Conservation (phyloP, 2,329 filamentous ascomycete genomes). For the Talaromyces amestolkiae region DNA sequence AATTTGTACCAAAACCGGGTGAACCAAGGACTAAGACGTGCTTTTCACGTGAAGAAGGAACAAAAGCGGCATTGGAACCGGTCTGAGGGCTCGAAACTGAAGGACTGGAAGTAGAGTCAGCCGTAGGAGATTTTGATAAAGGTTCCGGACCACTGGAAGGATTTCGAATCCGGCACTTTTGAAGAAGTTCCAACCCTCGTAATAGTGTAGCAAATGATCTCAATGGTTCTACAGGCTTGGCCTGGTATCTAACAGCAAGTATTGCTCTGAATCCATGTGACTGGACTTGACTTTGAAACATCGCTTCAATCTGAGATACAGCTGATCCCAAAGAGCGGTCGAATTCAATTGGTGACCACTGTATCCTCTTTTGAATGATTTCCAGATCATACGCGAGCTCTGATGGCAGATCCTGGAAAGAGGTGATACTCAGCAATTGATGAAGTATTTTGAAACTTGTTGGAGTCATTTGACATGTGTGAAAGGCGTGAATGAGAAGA, state of each 20-base stretch:
- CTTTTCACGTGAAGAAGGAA: not conserved
- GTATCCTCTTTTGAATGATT: not conserved
- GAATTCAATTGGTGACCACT: not conserved
- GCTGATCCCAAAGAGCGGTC: not conserved
- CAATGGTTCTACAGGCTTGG: not conserved
- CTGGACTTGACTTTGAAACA: not conserved
- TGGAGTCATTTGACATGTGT: not conserved
- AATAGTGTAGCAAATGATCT: not conserved
- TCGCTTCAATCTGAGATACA: not conserved
- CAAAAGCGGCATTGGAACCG: no score
- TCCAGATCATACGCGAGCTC: not conserved
- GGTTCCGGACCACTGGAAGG: not conserved
- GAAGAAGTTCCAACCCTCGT: not conserved
- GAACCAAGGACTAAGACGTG: not conserved
- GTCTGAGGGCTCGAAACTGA: not conserved
- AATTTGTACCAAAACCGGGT: not conserved
- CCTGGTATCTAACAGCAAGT: not conserved
- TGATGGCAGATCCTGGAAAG: not conserved
- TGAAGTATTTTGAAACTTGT: not conserved
- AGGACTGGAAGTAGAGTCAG: not conserved
- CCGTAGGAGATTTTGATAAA: not conserved
- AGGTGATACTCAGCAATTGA: not conserved
- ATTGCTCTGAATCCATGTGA: not conserved
- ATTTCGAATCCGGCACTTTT: not conserved
- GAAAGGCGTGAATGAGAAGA: conserved; percentile 2